Conservation (phyloP, 192 early-diverging fungal species). For the Coemansia sp. region DNA sequence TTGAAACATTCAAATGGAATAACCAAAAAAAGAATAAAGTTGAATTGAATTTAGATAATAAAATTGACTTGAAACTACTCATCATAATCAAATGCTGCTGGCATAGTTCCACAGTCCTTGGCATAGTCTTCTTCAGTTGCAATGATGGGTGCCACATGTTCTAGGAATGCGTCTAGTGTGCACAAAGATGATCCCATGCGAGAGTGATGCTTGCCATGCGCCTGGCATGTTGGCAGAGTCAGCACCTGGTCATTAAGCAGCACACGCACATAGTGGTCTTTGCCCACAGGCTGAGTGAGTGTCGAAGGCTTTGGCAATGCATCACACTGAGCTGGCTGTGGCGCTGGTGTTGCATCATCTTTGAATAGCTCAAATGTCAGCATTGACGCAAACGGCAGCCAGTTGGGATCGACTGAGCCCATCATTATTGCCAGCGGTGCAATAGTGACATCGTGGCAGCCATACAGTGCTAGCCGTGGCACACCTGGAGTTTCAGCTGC, state of each 20-base stretch:
- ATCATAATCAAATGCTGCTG: neutral
- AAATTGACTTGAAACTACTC: neutral
- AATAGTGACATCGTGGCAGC: conserved; percentile 36
- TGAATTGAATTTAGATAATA: neutral
- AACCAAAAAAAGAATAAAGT: too few relatives aligned
- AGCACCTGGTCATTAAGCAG: conserved; percentile 32
- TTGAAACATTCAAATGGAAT: too few relatives aligned
- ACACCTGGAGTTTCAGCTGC: conserved; percentile 15
- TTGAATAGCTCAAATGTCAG: conserved; percentile 48
- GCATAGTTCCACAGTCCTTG: conserved; percentile 27
- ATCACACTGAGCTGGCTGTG: neutral
- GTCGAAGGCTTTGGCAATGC: neutral
- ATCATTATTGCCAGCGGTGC: conserved; percentile 28
- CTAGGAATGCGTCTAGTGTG: conserved; percentile 44
- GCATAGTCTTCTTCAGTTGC: conserved; percentile 13
- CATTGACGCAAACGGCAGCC: conserved; percentile 44
- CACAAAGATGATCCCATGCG: conserved; percentile 41
- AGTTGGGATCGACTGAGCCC: conserved; percentile 14
- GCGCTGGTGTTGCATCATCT: conserved; percentile 11
- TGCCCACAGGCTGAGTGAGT: neutral
- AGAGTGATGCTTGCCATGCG: conserved; percentile 34
- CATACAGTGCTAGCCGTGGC: conserved; percentile 34
- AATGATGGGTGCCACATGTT: conserved; percentile 30
- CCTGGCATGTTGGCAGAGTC: conserved; percentile 29
- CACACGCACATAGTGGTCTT: conserved; percentile 34